These are phyloP conservation scores for Pichia manshurica DNA, from an alignment of 805 yeast genomes.

Conservation along the genomic window DNA sequence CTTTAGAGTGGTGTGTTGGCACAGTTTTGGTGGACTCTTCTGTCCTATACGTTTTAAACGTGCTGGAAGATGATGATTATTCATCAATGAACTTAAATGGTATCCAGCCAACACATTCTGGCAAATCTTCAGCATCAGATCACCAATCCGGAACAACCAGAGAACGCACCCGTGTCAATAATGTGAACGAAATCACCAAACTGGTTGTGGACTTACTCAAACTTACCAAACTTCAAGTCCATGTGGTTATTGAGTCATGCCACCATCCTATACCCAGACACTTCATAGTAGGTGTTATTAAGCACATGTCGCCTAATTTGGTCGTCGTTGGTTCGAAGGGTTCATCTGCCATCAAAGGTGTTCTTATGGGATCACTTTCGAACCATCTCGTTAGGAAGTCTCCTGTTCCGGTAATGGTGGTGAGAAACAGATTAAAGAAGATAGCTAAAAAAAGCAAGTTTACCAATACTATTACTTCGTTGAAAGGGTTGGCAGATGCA, in stretches of 20 bases:
- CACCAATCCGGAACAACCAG: constrained; percentile 20
- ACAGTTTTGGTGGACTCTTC: constrained; percentile 78
- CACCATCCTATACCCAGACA: constrained; percentile 75
- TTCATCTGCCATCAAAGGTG: constrained; percentile 65
- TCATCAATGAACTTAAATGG: constrained; percentile 34
- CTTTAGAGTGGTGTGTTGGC: constrained; percentile 86
- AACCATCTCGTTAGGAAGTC: constrained; percentile 68
- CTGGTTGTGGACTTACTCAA: constrained; percentile 41
- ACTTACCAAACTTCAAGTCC: constrained; percentile 65
- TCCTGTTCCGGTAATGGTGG: constrained; percentile 77
- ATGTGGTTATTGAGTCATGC: constrained; percentile 65
- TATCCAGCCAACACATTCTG: constrained; percentile 24
- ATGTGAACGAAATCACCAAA: constrained; percentile 40
- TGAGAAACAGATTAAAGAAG: constrained; percentile 64
- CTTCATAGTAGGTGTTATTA: constrained; percentile 62
- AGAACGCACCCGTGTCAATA: constrained; percentile 37
- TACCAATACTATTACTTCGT: constrained; percentile 50
- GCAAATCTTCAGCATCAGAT: constrained; percentile 3
- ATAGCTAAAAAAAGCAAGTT: constrained; percentile 51
- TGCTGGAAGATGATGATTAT: constrained; percentile 40
- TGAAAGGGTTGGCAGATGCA: constrained; percentile 39
- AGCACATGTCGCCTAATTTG: constrained; percentile 64
- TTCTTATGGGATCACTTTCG: constrained; percentile 64
- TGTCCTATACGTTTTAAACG: constrained; percentile 66
- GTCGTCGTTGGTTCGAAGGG: constrained; percentile 77